Base-by-base conservation (phyloP, 805 yeast species). In the Suhomyces vadensis region DNA sequence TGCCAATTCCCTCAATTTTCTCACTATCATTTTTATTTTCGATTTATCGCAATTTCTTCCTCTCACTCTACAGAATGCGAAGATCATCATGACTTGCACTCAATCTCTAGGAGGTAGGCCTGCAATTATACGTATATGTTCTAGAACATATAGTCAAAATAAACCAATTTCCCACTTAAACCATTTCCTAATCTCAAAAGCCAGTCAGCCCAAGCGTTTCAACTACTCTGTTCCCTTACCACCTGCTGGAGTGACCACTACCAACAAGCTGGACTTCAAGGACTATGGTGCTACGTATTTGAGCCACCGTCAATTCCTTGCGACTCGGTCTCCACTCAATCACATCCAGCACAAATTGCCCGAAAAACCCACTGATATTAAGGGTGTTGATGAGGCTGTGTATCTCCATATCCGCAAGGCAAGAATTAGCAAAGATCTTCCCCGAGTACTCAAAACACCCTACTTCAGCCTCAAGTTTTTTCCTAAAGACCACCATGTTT, bases 331-430 rank as follows among this genome's bases (percentile, higher is more conserved):
- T 9, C 14, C 37, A 21, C 39, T 44, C 38, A 10, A 56, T 53
- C 38, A 39, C 31, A 31, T 31, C 4, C 42, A 27, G 22, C 26
- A 42, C 22, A 31, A 9, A 10, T 58, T 65, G 22, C 74, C 74
- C 5, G 46, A 27, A 13, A 23, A 24, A 3, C 59, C 64, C 6
- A 59, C 63, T 1, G 74, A 71, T 35, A 71, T 71, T 22, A 57
- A 52, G 24, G 75, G 75, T 2, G 51, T 69, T 6, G 69, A 64
- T 42, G 41, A 53, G 3, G 47, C 50, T 0, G 65, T 53, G 1
- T 60, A 55, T 13, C 22, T 33, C 9, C 31, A 42, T 24, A 33
- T 35, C 21, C 35, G 44, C 23, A 33, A 31, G 16, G 31, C 37
- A 16, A 37, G 14, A 19, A 24, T 31, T 37, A 31, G 21, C 20